Base-by-base conservation (phyloP, 1,139 yeast genomes). In the Taphrina flavorubra region DNA sequence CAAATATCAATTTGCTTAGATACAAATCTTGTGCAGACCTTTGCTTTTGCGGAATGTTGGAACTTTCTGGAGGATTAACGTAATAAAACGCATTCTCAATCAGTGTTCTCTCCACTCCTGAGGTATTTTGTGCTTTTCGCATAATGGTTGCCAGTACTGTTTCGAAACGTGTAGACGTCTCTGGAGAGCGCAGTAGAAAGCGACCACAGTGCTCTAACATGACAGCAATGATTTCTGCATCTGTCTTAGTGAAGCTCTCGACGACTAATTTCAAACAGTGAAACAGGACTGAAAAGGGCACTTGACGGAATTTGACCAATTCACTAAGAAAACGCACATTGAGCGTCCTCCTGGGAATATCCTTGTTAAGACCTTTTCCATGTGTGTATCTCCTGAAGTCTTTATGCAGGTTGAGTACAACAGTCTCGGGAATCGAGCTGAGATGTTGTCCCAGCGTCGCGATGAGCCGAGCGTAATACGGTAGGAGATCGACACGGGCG, bases 151-250 rank as follows among this genome's bases (percentile, higher is more conserved):
- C 82, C 53, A 91, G 78, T 87, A 90, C 84, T 71, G 86, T 87
- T 42, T 80, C 80, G 86, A 90, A 89, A 53, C 86, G 79, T 6
- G 80, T 83, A 62, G 80, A 80, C 71, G 87, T 88, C 55, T 87
- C 90, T 0, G 86, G 83, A 69, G 87, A 88, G 71, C 85, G 79
- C 61, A 88, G 77, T 68, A 92, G 79, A 72, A 86, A 86, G 70
- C 87, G 81, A 0, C 97, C 97, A 74, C 91, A 84, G 63, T 85
- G 82, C 74, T 92, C 97, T 74, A 90, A 87, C 66, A 91, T 79
- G 10, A 87, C 82, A 8, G 85, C 81, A 65, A 90, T 78, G 13
- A 88, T 83, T 74, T 89, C 95, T 69, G 89, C 82, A 74, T 88
- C 88, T 72, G 84, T 84, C 55, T 80, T 81, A n/a, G 82, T 79